phyloP scores from a whole-genome alignment of 192 early-diverging fungal genomes.

The Rhizoclosmatium globosum region DNA sequence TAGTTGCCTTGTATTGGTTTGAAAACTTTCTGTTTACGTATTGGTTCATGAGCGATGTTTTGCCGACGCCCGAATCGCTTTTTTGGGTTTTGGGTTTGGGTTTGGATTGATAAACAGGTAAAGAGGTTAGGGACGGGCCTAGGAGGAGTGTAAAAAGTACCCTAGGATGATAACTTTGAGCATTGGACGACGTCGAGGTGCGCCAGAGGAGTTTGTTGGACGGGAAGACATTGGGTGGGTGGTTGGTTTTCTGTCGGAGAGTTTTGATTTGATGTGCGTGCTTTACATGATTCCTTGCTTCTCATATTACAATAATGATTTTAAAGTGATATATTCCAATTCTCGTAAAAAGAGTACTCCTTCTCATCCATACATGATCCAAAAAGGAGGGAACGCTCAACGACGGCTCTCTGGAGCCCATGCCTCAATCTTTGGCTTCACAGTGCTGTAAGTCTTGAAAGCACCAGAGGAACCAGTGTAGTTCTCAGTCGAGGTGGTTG shows the following conservation, averaged over 20 bases:
- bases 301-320: too few species aligned
- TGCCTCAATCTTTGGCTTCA: conserved; percentile 49
- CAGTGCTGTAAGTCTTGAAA: conserved; percentile 62
- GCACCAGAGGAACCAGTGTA: conserved; percentile 56
- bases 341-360: too few species aligned
- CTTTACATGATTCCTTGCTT: too few species aligned
- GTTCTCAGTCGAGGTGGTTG: conserved; percentile 46
- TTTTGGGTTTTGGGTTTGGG: background rate
- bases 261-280: too few species aligned
- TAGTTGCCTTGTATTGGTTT: conserved; percentile 98
- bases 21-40: conserved; percentile 98
- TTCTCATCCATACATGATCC: too few species aligned
- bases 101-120: background rate
- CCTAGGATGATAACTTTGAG: conserved; percentile 84
- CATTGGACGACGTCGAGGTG: conserved; percentile 27
- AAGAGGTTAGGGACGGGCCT: background rate
- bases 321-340: too few species aligned
- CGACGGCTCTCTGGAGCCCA: conserved; percentile 44
- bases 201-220: too few species aligned
- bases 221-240: too few species aligned
- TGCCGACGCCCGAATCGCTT: conserved; percentile 83
- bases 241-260: too few species aligned
- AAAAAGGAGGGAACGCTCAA: background rate
- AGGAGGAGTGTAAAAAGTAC: background rate
- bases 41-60: conserved; percentile 99